These are phyloP conservation scores for Nyctanthes arbortristis DNA, from an alignment of 257 asterid genomes.

Conservation along the genomic window DNA sequence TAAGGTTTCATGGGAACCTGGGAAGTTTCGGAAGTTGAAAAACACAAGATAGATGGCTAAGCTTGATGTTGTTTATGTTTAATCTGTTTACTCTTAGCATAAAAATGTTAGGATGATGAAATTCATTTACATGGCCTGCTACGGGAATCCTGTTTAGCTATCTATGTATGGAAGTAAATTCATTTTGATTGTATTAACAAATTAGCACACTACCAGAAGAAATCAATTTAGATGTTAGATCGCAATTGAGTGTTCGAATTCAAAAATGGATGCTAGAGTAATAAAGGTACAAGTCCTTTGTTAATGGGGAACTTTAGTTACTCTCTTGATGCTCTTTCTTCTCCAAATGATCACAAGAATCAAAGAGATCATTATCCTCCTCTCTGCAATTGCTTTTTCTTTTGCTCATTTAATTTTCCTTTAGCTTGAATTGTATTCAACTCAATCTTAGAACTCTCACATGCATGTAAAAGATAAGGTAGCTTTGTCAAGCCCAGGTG, in stretches of 20 bases:
- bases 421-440: neutral
- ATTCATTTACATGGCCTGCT: neutral
- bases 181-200: neutral
- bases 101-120: neutral
- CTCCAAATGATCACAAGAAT: no score
- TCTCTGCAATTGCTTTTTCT: neutral
- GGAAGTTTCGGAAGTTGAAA: neutral
- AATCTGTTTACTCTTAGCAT: neutral
- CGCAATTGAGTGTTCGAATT: neutral
- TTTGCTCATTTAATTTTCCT: neutral
- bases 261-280: neutral
- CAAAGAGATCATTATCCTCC: neutral
- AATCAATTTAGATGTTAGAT: neutral
- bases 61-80: neutral
- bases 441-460: neutral
- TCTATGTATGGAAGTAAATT: neutral
- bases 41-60: neutral
- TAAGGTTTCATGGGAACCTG: neutral
- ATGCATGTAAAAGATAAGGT: neutral
- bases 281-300: no score
- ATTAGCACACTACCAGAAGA: neutral
- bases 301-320: no score
- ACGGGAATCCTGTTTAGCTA: neutral
- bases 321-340: no score
- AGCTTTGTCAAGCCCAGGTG: neutral